Evolutionary conservation across 2,329 filamentous ascomycete species (phyloP).

Genomic region (Fusarium irregulare): DNA sequence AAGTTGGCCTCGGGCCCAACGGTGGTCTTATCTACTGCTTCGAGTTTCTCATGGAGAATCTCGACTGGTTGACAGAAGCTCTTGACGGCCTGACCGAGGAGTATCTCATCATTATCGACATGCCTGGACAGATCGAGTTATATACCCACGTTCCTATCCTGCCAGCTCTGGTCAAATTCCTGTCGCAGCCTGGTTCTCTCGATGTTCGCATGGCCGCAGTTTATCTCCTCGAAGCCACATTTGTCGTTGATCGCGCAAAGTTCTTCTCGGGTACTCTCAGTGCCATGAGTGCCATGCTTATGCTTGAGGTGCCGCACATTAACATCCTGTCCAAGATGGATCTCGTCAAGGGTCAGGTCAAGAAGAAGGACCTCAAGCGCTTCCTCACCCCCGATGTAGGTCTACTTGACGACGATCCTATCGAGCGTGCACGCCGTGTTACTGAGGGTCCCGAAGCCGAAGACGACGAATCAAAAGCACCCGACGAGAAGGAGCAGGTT

Average conservation of each 20-base stretch:
- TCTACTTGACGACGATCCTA: slow-evolving; percentile 82
- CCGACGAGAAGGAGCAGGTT: slow-evolving; percentile 73
- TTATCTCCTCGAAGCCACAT: slow-evolving; percentile 95
- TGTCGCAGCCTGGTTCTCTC: slow-evolving; percentile 81
- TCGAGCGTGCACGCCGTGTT: slow-evolving; percentile 58
- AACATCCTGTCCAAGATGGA: slow-evolving; percentile 99
- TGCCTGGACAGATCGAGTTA: slow-evolving; percentile 98
- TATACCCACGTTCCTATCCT: slow-evolving; percentile 97
- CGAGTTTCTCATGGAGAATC: slow-evolving; percentile 93
- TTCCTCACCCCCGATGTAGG: slow-evolving; percentile 89
- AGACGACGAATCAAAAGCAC: slow-evolving; percentile 67
- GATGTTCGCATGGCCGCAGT: slow-evolving; percentile 93
- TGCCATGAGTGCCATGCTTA: slow-evolving; percentile 99
- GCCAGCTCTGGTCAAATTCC: slow-evolving; percentile 82
- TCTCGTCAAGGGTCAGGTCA: slow-evolving; percentile 88
- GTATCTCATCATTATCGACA: slow-evolving; percentile 97
- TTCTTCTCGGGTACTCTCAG: slow-evolving; percentile 96
- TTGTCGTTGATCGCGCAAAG: slow-evolving; percentile 94
- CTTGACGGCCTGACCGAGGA: slow-evolving; percentile 91
- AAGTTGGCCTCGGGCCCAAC: slow-evolving; percentile 89
- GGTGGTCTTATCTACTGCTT: slow-evolving; percentile 96
- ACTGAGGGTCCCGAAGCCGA: slow-evolving; percentile 56
- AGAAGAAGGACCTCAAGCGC: slow-evolving; percentile 86
- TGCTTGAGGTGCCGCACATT: slow-evolving; percentile 96
- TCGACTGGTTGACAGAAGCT: slow-evolving; percentile 88